A percentile compares a stretch with the other conserved stretches of the same genome.
Evolutionary conservation across 352 stramenopile genomes (phyloP).

Genomic region (Globisporangium recalcitrans): DNA sequence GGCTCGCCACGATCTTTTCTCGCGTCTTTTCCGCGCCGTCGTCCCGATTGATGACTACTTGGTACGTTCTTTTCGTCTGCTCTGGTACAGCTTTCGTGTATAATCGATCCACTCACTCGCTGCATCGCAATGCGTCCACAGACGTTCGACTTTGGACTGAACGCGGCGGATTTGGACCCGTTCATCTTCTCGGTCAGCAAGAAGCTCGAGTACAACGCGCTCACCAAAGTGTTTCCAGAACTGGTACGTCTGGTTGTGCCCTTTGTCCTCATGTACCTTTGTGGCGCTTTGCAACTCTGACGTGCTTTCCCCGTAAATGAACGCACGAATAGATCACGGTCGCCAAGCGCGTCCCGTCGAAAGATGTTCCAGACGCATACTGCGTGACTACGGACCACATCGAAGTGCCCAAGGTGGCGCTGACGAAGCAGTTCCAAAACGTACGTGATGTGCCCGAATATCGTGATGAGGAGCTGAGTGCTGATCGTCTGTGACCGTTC

Average conservation of each 20-base stretch:
- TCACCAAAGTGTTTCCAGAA: constrained; percentile 70
- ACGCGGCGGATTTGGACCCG: constrained; percentile 50
- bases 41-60: constrained; percentile 21
- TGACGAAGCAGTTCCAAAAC: constrained; percentile 45
- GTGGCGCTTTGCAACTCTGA: not conserved
- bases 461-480: not conserved
- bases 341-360: constrained; percentile 55
- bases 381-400: constrained; percentile 61
- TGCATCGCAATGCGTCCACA: constrained; percentile 18
- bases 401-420: constrained; percentile 52
- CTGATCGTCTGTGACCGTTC: not conserved
- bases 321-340: constrained; percentile 41
- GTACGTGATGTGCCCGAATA: constrained; percentile 15
- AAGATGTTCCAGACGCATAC: constrained; percentile 51
- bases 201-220: constrained; percentile 59
- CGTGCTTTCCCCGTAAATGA: not conserved
- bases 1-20: constrained; percentile 61
- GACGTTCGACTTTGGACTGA: constrained; percentile 69
- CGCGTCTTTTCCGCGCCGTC: constrained; percentile 42
- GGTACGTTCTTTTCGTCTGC: not conserved
- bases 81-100: not conserved
- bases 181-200: constrained; percentile 72
- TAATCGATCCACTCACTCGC: not conserved
- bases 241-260: constrained; percentile 28
- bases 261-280: not conserved